Percentiles rank a stretch among this genome's conserved stretches.
These are phyloP conservation scores for Epichloe baconii DNA, from an alignment of 2,329 filamentous ascomycete genomes.

Conservation along the genomic window DNA sequence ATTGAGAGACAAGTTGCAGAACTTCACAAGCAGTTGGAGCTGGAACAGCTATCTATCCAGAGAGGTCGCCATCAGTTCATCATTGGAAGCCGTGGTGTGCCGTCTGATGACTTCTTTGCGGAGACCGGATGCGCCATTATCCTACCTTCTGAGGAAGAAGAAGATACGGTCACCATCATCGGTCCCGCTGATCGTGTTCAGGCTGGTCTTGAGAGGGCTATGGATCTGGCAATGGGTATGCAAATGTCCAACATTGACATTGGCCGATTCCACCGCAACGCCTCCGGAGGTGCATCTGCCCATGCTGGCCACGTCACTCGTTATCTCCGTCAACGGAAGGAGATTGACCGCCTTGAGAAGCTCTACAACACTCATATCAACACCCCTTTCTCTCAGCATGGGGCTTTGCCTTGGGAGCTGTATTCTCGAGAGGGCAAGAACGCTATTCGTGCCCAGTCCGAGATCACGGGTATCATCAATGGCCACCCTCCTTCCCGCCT, in stretches of 20 bases:
- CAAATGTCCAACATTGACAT: slow-evolving; percentile 75
- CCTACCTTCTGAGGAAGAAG: slow-evolving; percentile 63
- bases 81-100: slow-evolving; percentile 68
- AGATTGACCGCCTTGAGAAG: slow-evolving; percentile 71
- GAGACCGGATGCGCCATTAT: slow-evolving; percentile 86
- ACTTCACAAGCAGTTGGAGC: slow-evolving; percentile 60
- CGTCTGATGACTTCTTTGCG: slow-evolving; percentile 73
- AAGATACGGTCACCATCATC: slow-evolving; percentile 73
- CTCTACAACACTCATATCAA: slow-evolving; percentile 79
- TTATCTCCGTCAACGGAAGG: slow-evolving; percentile 71
- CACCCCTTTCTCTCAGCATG: slow-evolving; percentile 56
- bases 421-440: slow-evolving; percentile 82
- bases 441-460: slow-evolving; percentile 58
- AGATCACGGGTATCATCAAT: slow-evolving; percentile 61
- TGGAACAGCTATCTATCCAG: slow-evolving; percentile 72
- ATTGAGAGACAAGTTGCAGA: slow-evolving; percentile 70
- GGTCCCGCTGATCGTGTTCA: slow-evolving; percentile 65
- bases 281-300: slow-evolving; percentile 55
- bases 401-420: slow-evolving; percentile 71
- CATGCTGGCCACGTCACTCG: slow-evolving; percentile 81
- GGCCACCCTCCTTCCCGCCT: slow-evolving; percentile 64
- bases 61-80: slow-evolving; percentile 90
- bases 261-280: slow-evolving; percentile 62
- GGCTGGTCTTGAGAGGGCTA: slow-evolving; percentile 65
- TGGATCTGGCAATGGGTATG: slow-evolving; percentile 81